These are phyloP conservation scores for Endogone sp. DNA, from an alignment of 192 early-diverging fungal genomes.

Conservation along the genomic window DNA sequence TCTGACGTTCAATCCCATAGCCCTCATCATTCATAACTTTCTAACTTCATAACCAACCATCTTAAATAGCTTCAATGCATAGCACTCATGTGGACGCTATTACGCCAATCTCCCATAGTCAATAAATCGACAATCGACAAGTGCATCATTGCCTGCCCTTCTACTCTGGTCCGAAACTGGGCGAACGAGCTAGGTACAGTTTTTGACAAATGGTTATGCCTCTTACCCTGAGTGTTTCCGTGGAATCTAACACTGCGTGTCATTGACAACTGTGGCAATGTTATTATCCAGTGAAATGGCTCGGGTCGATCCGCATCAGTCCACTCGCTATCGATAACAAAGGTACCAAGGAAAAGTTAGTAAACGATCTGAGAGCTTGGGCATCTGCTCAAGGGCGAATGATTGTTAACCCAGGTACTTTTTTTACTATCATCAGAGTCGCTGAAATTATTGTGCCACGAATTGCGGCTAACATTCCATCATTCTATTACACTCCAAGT, in stretches of 20 bases:
- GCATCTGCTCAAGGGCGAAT: conserved; percentile 79
- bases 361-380: conserved; percentile 74
- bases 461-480: background rate
- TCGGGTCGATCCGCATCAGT: conserved; percentile 77
- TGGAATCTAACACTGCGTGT: background rate
- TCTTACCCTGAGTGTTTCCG: background rate
- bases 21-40: background rate
- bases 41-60: background rate
- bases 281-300: conserved; percentile 76
- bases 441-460: background rate
- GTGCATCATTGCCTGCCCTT: conserved; percentile 95
- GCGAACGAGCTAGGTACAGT: conserved; percentile 80
- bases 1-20: conserved; percentile 26
- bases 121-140: conserved; percentile 96
- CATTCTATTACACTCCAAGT: conserved; percentile 39
- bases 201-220: background rate
- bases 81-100: conserved; percentile 93
- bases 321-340: conserved; percentile 89
- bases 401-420: conserved; percentile 70
- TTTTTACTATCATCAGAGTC: background rate
- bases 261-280: background rate
- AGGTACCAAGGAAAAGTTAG: conserved; percentile 82
- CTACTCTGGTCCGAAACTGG: conserved; percentile 96
- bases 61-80: conserved; percentile 81
- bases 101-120: conserved; percentile 83